phyloP scores from a whole-genome alignment of 2,329 filamentous ascomycete species.

The Diaporthe sp. region DNA sequence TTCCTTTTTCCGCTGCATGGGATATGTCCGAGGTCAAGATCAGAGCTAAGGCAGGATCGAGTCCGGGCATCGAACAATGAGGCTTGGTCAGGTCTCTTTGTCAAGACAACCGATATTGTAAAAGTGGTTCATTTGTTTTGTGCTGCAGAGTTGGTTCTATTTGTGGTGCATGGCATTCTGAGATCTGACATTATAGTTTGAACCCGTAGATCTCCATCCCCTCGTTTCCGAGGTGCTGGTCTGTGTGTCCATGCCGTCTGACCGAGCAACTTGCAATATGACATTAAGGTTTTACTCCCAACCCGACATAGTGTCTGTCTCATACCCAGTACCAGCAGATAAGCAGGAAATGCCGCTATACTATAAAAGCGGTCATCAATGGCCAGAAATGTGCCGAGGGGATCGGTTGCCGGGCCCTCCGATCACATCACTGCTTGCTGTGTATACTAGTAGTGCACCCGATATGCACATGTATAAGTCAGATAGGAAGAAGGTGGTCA shows the following conservation, averaged over 20 bases:
- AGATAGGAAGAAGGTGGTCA: conserved; percentile 15
- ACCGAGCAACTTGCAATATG: conserved; percentile 5
- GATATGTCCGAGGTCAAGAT: background rate
- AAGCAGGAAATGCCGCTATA: background rate
- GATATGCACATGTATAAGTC: background rate
- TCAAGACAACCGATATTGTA: conserved; percentile 1
- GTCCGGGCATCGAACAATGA: background rate
- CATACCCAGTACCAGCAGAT: too few species aligned
- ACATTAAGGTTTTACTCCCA: conserved; percentile 11
- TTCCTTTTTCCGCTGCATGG: background rate
- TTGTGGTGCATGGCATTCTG: conserved; percentile 21
- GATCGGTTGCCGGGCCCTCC: conserved; percentile 26
- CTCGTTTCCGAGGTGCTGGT: conserved; percentile 19
- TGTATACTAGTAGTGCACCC: background rate
- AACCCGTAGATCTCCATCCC: background rate
- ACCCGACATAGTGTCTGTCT: conserved; percentile 13
- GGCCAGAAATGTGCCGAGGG: conserved; percentile 5
- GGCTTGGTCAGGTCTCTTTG: background rate
- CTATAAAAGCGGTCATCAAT: background rate
- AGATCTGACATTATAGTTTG: conserved; percentile 25
- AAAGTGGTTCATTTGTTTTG: background rate
- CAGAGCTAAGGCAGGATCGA: background rate
- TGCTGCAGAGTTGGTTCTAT: conserved; percentile 1
- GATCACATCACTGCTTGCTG: conserved; percentile 2
- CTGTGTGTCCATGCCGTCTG: conserved; percentile 6